Evolutionary conservation across 2,329 filamentous ascomycete genomes (phyloP), one percentile per base, ranked within the genome.

Genomic region (Venturia oleaginea): DNA sequence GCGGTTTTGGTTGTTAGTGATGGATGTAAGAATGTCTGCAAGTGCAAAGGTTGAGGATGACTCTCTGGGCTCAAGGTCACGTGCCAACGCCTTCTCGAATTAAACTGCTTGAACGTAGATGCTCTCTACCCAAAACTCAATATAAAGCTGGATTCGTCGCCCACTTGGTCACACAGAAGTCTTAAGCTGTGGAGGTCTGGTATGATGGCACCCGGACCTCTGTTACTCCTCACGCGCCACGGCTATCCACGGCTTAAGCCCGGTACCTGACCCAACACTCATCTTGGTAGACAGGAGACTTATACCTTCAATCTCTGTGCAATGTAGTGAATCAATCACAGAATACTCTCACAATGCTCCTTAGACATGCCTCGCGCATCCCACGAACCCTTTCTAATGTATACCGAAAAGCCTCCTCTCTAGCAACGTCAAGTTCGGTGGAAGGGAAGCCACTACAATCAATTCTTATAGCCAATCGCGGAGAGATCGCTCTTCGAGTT

Each of bases 401-500:
- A 43, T 60, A 43, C 17, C 59, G 59, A 60, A 60, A 37, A 38
- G 59, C 34, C n/a, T 60, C 57, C n/a, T 60, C 59, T 19, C 24
- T 60, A 19, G 22, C 59, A 40, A 40, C 59, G 42, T 38, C 62
- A 27, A 63, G 15, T 19, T 37, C 63, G 17, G 54, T 11, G 11
- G 37, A 63, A 37, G 27, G 59, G 30, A 80, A 75, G 63, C 70
- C 80, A n/a, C 71, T 84, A 62, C 86, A 86, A 64, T 96, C 92
- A 10, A 89, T 97, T 51, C 83, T 99, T 30, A 97, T 99, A 73
- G 94, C 94, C 63, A 99, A 99, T 75, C 88, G 94, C 70, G 94
- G 94, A 70, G 94, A 99, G 77, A 99, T 99, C 70, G 94, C 94
- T 61, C 82, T 99, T 74, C 90, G 94, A 69, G 94, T 99, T 69